Evolutionary conservation across 208 protist species (phyloP).

Genomic region (Trypanosoma lewisi): DNA sequence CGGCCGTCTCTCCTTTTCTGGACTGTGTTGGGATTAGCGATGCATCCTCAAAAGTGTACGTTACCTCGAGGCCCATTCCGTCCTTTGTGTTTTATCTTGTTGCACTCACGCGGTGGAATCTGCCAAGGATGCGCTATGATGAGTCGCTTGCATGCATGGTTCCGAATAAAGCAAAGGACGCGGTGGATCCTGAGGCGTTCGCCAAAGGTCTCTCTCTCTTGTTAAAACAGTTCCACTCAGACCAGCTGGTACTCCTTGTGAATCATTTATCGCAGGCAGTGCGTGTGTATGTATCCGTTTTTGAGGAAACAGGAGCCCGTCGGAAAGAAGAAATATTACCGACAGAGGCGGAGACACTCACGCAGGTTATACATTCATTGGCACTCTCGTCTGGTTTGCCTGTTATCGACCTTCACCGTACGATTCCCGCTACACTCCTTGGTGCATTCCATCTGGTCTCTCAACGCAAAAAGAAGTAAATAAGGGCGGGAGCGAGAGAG

Average conservation of each 20-base stretch:
- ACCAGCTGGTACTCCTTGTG: slow-evolving; percentile 74
- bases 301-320: slow-evolving; percentile 10
- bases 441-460: slow-evolving; percentile 15
- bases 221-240: slow-evolving; percentile 92
- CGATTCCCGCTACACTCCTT: slow-evolving; percentile 26
- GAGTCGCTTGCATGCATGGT: slow-evolving; percentile 46
- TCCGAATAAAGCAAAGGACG: slow-evolving; percentile 41
- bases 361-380: slow-evolving; percentile 26
- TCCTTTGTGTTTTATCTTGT: slow-evolving; percentile 81
- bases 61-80: slow-evolving; percentile 65
- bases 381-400: slow-evolving; percentile 18
- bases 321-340: slow-evolving; percentile 32
- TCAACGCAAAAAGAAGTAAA: slow-evolving; percentile 15
- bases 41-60: slow-evolving; percentile 83
- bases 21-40: slow-evolving; percentile 85
- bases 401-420: slow-evolving; percentile 22
- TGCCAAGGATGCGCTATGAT: slow-evolving; percentile 66
- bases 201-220: slow-evolving; percentile 87
- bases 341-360: slow-evolving; percentile 36
- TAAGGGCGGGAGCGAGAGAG: too few species aligned
- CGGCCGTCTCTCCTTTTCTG: slow-evolving; percentile 66
- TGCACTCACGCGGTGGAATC: slow-evolving; percentile 59
- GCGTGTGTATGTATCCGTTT: slow-evolving; percentile 35
- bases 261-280: slow-evolving; percentile 84
- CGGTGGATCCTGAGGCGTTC: slow-evolving; percentile 84